Percentiles rank a stretch among this genome's conserved stretches.
Conservation (phyloP, 805 yeast species). For the Saturnispora bothae region DNA sequence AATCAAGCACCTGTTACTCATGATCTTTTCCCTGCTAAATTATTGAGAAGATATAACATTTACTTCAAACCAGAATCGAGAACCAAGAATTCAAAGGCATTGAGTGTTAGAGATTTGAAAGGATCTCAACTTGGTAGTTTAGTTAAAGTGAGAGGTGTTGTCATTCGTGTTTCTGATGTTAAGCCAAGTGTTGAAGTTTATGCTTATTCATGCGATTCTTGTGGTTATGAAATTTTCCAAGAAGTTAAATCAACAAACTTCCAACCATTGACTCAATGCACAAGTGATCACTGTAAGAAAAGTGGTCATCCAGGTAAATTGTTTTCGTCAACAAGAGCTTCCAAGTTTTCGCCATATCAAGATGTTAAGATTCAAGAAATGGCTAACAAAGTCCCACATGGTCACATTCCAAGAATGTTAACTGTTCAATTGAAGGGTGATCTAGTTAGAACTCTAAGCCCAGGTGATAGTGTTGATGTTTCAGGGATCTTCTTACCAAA, state of each 20-base stretch:
- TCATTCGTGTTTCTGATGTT: slow-evolving; percentile 92
- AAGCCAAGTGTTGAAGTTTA: slow-evolving; percentile 85
- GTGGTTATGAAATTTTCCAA: slow-evolving; percentile 95
- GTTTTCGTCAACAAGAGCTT: slow-evolving; percentile 89
- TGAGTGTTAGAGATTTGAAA: slow-evolving; percentile 83
- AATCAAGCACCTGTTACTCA: slow-evolving; percentile 23
- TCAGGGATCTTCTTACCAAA: slow-evolving; percentile 88
- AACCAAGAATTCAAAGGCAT: slow-evolving; percentile 39
- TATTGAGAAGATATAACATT: slow-evolving; percentile 76
- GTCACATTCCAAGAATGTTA: slow-evolving; percentile 88
- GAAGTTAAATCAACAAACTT: slow-evolving; percentile 80
- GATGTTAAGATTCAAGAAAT: slow-evolving; percentile 92
- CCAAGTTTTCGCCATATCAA: slow-evolving; percentile 90
- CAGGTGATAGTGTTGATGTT: slow-evolving; percentile 92
- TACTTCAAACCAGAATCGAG: slow-evolving; percentile 73
- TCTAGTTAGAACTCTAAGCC: slow-evolving; percentile 73
- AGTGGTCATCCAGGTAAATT: slow-evolving; percentile 83
- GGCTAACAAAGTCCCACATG: slow-evolving; percentile 94
- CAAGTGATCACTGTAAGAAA: slow-evolving; percentile 64
- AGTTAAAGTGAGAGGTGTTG: slow-evolving; percentile 87
- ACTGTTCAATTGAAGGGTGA: slow-evolving; percentile 87
- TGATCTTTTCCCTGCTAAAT: slow-evolving; percentile 67
- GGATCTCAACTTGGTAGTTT: slow-evolving; percentile 78
- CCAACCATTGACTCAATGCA: slow-evolving; percentile 82
- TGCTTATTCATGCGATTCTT: slow-evolving; percentile 94